Evolutionary conservation across 106 monocot genomes (phyloP), one percentile per base, ranked within the genome.

Genomic region (Alisma plantagoaquatica): DNA sequence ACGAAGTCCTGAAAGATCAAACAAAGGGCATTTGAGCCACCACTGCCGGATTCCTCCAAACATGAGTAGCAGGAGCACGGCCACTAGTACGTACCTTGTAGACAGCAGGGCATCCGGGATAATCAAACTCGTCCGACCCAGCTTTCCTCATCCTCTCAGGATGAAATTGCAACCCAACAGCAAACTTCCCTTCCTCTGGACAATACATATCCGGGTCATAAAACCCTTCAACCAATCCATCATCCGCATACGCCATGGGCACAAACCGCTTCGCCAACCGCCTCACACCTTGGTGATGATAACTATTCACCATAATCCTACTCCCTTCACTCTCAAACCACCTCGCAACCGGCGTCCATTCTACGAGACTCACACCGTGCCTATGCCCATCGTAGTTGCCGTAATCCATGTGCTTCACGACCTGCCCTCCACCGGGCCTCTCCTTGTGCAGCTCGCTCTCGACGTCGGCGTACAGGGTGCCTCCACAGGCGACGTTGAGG

Each of bases 201-300:
- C 77, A 62, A 57, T 76, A 96, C 3, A 42, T 55, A 19, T 74
- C 69, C 1, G 88, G 94, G 60, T 94, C 94, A 28, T 84, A 94
- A 46, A 94, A 94, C 19, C 80, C 94, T 31, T 94, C 84, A 1
- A 84, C 48, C 60, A 88, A 73, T 18, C 89, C 88, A 43, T 96
- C 96, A 2, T 4, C 3, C 10, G 84, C 53, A 29, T 59, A 68
- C 1, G 88, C 94, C 84, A 96, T 88, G 0, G 84, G 81, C 16
- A 74, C 73, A 41, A 96, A 89, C 21, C 96, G 38, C 24, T 70
- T 67, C 0, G 84, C 94, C 64, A 96, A 33, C 30, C 76, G 72
- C 71, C 76, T 88, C 51, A 84, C 78, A 8, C 94, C 94, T 30
- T 96, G 88, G 58, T 96, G 94, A 59, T 96, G 94, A 52, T 96